Base-by-base conservation (phyloP, 371 early-diverging fungal species). In the Rhizomucor miehei region DNA sequence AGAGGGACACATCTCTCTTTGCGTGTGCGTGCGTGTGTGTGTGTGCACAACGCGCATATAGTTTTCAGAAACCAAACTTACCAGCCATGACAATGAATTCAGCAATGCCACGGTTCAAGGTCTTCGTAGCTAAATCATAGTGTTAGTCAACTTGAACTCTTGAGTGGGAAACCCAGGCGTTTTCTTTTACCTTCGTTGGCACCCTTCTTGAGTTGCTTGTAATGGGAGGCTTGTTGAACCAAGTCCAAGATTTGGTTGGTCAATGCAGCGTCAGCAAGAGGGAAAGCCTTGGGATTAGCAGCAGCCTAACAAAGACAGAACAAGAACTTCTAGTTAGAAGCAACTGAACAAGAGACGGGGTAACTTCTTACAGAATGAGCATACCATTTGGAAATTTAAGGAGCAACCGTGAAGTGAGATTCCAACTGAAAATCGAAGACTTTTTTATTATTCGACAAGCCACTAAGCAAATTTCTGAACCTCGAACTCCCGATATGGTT, bases 161-260 rank as follows among this genome's bases (percentile, higher is more conserved):
- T n/a, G n/a, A n/a, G n/a, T n/a, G n/a, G n/a, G n/a, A n/a, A n/a
- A n/a, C n/a, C n/a, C n/a, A n/a, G n/a, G n/a, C n/a, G n/a, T n/a
- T 36, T 24, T n/a, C 16, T n/a, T 62, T 19, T 51, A 81, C 82
- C 82, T 83, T 99, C 99, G 88, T 99, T 99, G 64, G 98, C 98
- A 65, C 99, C 99, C 88, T 93, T 97, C 84, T 93, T 97, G 57
- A 99, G 85, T 82, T 98, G 98, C 86, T 96, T 96, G 89, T 95
- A 95, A 81, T 96, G 94, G 44, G 94, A 89, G 37, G 98, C 96
- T 77, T 94, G 95, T 76, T 95, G 94, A 57, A 99, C 91, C 44
- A 99, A 81, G 67, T 95, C 97, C 59, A 97, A 87, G 62, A 99
- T 94, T 65, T 87, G 89, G 85, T 89, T 93, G 73, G 91, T 87